phyloP scores from a whole-genome alignment of 768 basidiomycete genomes.

The Lactarius sanguifluus region DNA sequence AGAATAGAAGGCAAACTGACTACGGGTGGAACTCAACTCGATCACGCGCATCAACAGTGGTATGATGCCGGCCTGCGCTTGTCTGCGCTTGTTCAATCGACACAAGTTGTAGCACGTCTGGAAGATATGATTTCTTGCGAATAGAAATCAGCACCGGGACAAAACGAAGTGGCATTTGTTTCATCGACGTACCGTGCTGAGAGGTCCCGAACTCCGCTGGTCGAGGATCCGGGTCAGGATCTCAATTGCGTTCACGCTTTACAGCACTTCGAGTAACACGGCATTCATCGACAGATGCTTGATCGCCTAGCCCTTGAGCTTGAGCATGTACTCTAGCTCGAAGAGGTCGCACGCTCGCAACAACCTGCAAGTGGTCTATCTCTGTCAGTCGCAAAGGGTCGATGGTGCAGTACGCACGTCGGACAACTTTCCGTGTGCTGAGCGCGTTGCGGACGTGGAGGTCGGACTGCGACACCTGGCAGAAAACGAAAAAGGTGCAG shows the following conservation, averaged over 20 bases:
- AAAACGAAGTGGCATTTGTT: neutral
- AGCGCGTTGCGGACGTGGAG: conserved; percentile 90
- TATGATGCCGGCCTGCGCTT: conserved; percentile 88
- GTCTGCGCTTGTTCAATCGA: conserved; percentile 82
- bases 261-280: conserved; percentile 84
- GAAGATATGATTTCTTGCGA: conserved; percentile 82
- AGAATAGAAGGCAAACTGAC: conserved; percentile 94
- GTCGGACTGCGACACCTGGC: conserved; percentile 95
- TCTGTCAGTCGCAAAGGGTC: conserved; percentile 6
- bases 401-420: conserved; percentile 57
- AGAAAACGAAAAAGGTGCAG: conserved; percentile 63
- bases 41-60: conserved; percentile 90
- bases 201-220: too few relatives aligned
- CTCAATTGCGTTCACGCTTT: conserved; percentile 94
- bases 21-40: conserved; percentile 84
- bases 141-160: neutral
- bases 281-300: conserved; percentile 96
- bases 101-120: conserved; percentile 97
- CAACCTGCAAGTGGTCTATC: conserved; percentile 47
- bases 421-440: conserved; percentile 83
- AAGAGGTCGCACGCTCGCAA: conserved; percentile 84
- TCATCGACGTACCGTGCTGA: conserved; percentile 65
- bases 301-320: conserved; percentile 66
- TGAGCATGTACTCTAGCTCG: conserved; percentile 84
- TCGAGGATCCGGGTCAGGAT: conserved; percentile 53